phyloP scores from a whole-genome alignment of 116 monocot species.

The Posidonia oceanica region DNA sequence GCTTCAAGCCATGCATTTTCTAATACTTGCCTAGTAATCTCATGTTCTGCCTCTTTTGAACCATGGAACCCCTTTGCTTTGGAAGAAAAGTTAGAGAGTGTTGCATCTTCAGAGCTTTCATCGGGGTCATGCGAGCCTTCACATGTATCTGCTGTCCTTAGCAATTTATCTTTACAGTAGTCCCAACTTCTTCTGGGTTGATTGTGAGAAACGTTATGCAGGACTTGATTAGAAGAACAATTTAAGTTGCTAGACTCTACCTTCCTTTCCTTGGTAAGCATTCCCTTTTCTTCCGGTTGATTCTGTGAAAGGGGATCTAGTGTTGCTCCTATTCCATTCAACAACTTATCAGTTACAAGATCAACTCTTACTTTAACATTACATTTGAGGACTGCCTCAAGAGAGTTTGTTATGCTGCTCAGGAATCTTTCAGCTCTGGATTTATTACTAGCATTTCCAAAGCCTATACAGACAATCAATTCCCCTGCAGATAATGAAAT shows the following conservation, averaged over 20 bases:
- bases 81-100: constrained; percentile 1
- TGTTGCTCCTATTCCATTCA: not conserved
- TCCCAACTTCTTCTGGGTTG: constrained; percentile 23
- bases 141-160: constrained; percentile 13
- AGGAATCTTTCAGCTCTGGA: constrained; percentile 63
- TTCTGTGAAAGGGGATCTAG: constrained; percentile 7
- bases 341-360: constrained; percentile 18
- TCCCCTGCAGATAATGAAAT: constrained; percentile 29
- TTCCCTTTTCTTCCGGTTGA: constrained; percentile 8
- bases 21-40: constrained; percentile 14
- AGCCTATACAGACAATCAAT: constrained; percentile 58
- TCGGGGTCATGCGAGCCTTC: constrained; percentile 8
- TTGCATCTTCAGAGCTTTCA: constrained; percentile 3
- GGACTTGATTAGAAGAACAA: constrained; percentile 5
- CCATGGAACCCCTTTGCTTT: constrained; percentile 6
- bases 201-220: not conserved
- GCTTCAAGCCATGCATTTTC: constrained; percentile 73
- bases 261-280: constrained; percentile 2
- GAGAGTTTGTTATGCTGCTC: constrained; percentile 73
- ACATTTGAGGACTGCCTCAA: constrained; percentile 49
- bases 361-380: constrained; percentile 66
- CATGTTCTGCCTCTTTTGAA: constrained; percentile 10
- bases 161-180: constrained; percentile 9
- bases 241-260: not conserved
- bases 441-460: constrained; percentile 41